phyloP scores from a whole-genome alignment of 139 green algal species.

The Axilococcus clingmanii region DNA sequence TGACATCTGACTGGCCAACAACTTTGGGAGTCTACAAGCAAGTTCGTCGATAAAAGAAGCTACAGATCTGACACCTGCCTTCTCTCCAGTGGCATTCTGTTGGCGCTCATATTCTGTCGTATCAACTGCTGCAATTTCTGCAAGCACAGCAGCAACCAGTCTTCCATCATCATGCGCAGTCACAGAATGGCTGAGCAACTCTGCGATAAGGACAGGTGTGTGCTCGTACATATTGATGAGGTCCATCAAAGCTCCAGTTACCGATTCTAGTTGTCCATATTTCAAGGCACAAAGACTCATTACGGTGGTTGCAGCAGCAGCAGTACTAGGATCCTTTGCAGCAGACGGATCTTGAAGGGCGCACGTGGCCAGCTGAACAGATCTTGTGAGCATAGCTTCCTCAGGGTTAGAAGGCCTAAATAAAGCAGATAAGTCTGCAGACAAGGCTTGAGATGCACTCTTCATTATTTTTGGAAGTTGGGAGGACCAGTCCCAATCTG shows the following conservation, averaged over 20 bases:
- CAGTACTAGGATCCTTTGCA: conserved; percentile 13
- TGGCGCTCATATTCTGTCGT: conserved; percentile 46
- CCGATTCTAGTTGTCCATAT: conserved; percentile 51
- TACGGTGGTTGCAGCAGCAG: conserved; percentile 18
- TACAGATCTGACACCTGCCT: conserved; percentile 39
- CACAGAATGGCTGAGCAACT: conserved; percentile 36
- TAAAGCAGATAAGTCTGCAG: conserved; percentile 48
- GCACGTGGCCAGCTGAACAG: conserved; percentile 20
- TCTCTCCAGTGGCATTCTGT: conserved; percentile 33
- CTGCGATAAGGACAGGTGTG: conserved; percentile 43
- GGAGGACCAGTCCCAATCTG: conserved; percentile 49
- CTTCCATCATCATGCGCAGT: conserved; percentile 31
- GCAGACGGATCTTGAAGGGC: conserved; percentile 28
- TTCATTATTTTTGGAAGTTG: conserved; percentile 32
- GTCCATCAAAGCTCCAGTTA: conserved; percentile 44
- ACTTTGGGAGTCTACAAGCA: conserved; percentile 26
- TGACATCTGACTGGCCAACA: conserved; percentile 31
- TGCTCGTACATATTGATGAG: conserved; percentile 64
- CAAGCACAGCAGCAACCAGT: conserved; percentile 54
- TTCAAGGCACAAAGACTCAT: conserved; percentile 36
- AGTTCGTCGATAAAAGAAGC: conserved; percentile 52
- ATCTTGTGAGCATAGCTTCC: conserved; percentile 34
- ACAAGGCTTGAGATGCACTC: conserved; percentile 27
- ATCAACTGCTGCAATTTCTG: conserved; percentile 52
- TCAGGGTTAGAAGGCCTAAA: conserved; percentile 39